These are phyloP conservation scores for Picochlorum sp. DNA, from an alignment of 139 green algal species.

Conservation along the genomic window DNA sequence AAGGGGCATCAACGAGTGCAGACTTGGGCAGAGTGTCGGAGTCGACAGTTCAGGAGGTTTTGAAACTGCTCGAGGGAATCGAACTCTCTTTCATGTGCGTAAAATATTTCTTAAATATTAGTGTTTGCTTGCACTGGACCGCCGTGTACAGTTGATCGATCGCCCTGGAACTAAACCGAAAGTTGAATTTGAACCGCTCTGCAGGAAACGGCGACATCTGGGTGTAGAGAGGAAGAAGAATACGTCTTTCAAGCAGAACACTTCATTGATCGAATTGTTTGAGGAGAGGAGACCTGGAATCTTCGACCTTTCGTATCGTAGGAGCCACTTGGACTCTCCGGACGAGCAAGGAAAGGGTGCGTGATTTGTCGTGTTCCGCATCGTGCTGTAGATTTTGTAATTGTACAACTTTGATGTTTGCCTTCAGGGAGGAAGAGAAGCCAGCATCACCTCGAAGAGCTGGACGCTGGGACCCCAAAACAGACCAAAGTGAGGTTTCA, in stretches of 20 bases:
- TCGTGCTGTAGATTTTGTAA: no score
- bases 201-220: not conserved
- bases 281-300: slow-evolving; percentile 1
- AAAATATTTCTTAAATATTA: not conserved
- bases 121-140: not conserved
- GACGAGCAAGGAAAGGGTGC: no score
- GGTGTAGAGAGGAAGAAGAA: not conserved
- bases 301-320: not conserved
- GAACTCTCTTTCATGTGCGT: slow-evolving; percentile 3
- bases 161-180: not conserved
- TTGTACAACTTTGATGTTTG: no score
- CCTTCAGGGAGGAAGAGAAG: no score
- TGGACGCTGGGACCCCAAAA: no score
- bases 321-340: no score
- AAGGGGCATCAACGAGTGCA: not conserved
- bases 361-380: no score
- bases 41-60: slow-evolving; percentile 1
- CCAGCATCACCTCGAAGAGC: no score
- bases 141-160: not conserved
- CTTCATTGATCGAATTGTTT: not conserved
- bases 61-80: not conserved
- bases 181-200: not conserved
- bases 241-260: not conserved
- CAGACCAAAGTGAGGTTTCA: no score
- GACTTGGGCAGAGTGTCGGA: not conserved